Evolutionary conservation across 345 rosid genomes (phyloP).

Genomic region (Tarenaya hassleriana): DNA sequence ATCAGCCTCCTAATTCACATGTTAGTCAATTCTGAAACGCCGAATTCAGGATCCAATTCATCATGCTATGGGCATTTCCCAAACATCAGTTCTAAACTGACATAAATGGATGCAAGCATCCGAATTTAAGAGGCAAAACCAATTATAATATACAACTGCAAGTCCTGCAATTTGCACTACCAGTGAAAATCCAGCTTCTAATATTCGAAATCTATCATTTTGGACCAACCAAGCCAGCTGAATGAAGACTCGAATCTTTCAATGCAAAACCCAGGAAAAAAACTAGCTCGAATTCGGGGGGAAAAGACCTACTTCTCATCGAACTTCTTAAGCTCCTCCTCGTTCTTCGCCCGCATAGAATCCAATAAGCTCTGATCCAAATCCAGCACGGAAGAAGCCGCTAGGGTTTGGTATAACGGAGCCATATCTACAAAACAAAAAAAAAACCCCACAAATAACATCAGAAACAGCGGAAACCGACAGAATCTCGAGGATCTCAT

Average conservation of each 20-base stretch:
- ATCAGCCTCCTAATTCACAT: neutral
- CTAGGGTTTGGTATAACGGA: conserved; percentile 77
- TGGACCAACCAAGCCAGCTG: conserved; percentile 1
- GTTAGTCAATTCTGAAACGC: neutral
- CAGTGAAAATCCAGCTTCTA: neutral
- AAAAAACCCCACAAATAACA: conserved; percentile 6
- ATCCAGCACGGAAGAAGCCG: conserved; percentile 53
- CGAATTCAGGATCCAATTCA: neutral
- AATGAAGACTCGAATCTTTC: neutral
- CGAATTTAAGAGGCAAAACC: conserved; percentile 3
- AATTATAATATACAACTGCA: conserved; percentile 1
- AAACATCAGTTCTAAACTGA: conserved; percentile 4
- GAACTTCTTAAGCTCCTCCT: conserved; percentile 75
- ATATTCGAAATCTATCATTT: neutral
- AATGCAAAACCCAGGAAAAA: neutral
- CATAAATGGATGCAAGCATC: neutral
- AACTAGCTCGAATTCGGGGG: neutral
- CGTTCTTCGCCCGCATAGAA: conserved; percentile 57
- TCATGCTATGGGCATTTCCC: neutral
- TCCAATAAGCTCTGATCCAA: conserved; percentile 62
- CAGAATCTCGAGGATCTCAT: neutral
- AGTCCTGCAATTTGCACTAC: neutral
- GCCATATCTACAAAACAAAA: conserved; percentile 56
- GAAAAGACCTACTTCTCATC: conserved; percentile 71
- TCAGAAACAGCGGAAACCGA: conserved; percentile 13